Evolutionary conservation across 129 eudicot species (phyloP), one percentile per base, ranked within the genome.

Genomic region (Ambrosia artemisiifolia): DNA sequence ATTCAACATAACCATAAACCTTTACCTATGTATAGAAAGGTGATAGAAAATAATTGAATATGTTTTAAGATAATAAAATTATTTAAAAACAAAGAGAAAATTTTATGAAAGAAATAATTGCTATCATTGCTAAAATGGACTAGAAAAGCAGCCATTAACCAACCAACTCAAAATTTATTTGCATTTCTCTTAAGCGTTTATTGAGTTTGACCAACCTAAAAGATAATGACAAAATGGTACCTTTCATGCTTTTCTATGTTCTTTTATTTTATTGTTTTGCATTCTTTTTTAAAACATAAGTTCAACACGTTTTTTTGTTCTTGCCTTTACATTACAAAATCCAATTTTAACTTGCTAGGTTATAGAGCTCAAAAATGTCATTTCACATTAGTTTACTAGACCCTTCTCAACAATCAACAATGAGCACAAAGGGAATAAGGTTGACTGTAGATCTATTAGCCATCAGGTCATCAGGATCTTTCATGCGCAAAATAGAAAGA

Each of bases 191-290:
- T 74, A 12, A 59, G 48, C 50, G 49, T 17, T 46, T 18, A 36
- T 34, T 51, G 33, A 59, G 49, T 46, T 65, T 65, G 79, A 75
- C 79, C 67, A 65, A 28, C n/a, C 8, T 48, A 72, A 65, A 65
- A 75, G 72, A 51, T 53, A 5, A 48, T 74, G 56, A 64, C 44
- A 51, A 65, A 74, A 74, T 51, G 65, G 79, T 75, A 48, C 65
- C 18, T 63, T 75, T 66, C 40, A 46, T 61, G 33, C 32, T 72
- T 72, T 60, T 59, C 60, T 62, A 72, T 72, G 33, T 36, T 43
- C 20, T 19, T 17, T n/a, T 48, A 6, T 24, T 24, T 71, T 71
- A 12, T n/a, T 24, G 28, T 24, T 24, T 24, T 24, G 28, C 28
- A 24, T 24, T 57, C 40, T 42, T 24, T 16, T 71, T 71, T 11